Percentiles rank a stretch among this genome's conserved stretches.
These are phyloP conservation scores for Amesomyces nigricolor DNA, from an alignment of 2,329 filamentous ascomycete species.

Conservation along the genomic window DNA sequence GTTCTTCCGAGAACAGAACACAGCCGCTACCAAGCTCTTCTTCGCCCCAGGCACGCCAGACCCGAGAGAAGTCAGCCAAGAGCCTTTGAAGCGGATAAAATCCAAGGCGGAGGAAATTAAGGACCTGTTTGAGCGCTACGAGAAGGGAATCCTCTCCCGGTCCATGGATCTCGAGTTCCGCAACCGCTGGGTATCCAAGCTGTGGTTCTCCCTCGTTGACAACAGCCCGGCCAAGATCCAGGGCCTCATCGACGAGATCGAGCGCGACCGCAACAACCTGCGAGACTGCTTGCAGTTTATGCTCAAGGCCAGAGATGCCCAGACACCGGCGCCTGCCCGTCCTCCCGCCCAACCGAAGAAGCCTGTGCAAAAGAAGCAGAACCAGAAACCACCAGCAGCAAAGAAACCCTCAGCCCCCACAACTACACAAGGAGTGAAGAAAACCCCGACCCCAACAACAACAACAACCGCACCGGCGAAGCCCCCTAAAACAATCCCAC, in stretches of 20 bases:
- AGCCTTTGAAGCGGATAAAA: slow-evolving; percentile 14
- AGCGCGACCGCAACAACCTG: slow-evolving; percentile 16
- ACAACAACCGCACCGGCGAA: neutral
- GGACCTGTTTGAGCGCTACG: slow-evolving; percentile 25
- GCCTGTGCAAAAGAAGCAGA: no score
- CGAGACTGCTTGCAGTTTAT: slow-evolving; percentile 21
- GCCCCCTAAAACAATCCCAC: neutral
- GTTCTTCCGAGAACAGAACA: no score
- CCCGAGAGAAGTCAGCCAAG: no score
- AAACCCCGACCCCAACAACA: no score
- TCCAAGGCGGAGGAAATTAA: slow-evolving; percentile 21
- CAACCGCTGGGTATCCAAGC: slow-evolving; percentile 17
- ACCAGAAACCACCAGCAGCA: no score
- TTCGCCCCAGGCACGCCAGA: no score
- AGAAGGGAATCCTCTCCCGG: slow-evolving; percentile 24
- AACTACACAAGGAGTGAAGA: no score
- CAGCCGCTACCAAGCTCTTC: no score
- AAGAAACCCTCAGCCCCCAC: no score
- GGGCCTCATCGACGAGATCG: slow-evolving; percentile 23
- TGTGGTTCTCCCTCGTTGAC: slow-evolving; percentile 25
- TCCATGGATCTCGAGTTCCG: slow-evolving; percentile 24
- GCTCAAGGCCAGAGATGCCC: slow-evolving; percentile 3
- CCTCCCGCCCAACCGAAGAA: no score
- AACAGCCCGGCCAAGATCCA: slow-evolving; percentile 25
- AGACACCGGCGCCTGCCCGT: no score